Evolutionary conservation across 2,329 filamentous ascomycete species (phyloP).

Genomic region (Plenodomus tracheiphilus): DNA sequence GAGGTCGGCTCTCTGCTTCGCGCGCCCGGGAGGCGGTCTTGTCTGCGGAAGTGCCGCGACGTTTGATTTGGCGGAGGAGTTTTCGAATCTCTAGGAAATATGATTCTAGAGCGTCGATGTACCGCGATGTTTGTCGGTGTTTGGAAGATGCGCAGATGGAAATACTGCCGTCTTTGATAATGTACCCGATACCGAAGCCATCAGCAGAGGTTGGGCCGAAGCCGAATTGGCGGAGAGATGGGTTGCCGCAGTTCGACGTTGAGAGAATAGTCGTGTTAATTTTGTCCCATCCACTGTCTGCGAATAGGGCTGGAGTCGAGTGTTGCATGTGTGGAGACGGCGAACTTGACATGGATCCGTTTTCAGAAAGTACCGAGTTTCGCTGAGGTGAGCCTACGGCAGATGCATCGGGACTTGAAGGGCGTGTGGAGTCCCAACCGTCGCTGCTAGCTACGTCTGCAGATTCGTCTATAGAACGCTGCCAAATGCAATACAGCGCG

Average conservation of each 20-base stretch:
- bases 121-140: constrained; percentile 88
- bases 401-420: constrained; percentile 58
- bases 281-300: constrained; percentile 89
- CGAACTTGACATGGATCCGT: constrained; percentile 53
- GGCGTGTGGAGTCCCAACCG: constrained; percentile 51
- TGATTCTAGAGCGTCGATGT: constrained; percentile 84
- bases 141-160: constrained; percentile 92
- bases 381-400: constrained; percentile 58
- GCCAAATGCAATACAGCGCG: constrained; percentile 93
- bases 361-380: constrained; percentile 55
- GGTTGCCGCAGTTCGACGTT: constrained; percentile 98
- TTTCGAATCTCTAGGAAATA: constrained; percentile 91
- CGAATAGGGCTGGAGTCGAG: constrained; percentile 77
- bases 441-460: constrained; percentile 59
- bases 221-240: constrained; percentile 89
- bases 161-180: constrained; percentile 93
- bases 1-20: constrained; percentile 60
- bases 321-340: constrained; percentile 55
- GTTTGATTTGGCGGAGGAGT: constrained; percentile 71
- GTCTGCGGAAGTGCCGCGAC: constrained; percentile 56
- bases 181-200: constrained; percentile 97
- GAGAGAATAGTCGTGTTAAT: constrained; percentile 93
- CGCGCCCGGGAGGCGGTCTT: constrained; percentile 61
- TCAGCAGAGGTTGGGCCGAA: constrained; percentile 94
- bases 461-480: constrained; percentile 80